Evolutionary conservation across 441 rosid genomes (phyloP).

Genomic region (Populus hybrid): DNA sequence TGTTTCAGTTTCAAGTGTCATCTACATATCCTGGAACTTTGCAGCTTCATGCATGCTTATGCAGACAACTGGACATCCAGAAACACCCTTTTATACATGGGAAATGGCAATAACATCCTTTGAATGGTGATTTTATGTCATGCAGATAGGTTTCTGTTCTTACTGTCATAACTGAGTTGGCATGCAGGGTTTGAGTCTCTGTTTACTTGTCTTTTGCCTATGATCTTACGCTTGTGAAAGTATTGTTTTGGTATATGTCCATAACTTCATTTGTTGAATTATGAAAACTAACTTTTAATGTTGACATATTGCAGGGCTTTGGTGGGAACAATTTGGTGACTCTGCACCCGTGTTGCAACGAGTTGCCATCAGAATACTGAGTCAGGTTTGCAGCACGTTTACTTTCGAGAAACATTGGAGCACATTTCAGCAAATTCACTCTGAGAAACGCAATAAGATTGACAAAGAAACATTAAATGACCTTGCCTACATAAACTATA

Average conservation of each 20-base stretch:
- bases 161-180: background rate
- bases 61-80: background rate
- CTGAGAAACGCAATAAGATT: slow-evolving; percentile 81
- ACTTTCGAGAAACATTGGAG: slow-evolving; percentile 76
- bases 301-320: slow-evolving; percentile 49
- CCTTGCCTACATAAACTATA: slow-evolving; percentile 63
- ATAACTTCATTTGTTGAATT: slow-evolving; percentile 7
- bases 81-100: background rate
- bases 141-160: background rate
- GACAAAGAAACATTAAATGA: slow-evolving; percentile 73
- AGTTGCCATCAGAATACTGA: slow-evolving; percentile 77
- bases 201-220: background rate
- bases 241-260: background rate
- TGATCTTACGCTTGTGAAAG: slow-evolving; percentile 3
- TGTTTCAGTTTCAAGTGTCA: background rate
- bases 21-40: background rate
- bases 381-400: slow-evolving; percentile 83
- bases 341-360: slow-evolving; percentile 78
- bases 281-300: background rate
- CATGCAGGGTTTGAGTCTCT: background rate
- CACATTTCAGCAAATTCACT: slow-evolving; percentile 80
- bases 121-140: background rate
- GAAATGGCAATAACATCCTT: background rate
- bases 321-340: slow-evolving; percentile 97
- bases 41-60: background rate